These are phyloP conservation scores for Pelargonium citronellum DNA, from an alignment of 441 rosid species.

Conservation along the genomic window DNA sequence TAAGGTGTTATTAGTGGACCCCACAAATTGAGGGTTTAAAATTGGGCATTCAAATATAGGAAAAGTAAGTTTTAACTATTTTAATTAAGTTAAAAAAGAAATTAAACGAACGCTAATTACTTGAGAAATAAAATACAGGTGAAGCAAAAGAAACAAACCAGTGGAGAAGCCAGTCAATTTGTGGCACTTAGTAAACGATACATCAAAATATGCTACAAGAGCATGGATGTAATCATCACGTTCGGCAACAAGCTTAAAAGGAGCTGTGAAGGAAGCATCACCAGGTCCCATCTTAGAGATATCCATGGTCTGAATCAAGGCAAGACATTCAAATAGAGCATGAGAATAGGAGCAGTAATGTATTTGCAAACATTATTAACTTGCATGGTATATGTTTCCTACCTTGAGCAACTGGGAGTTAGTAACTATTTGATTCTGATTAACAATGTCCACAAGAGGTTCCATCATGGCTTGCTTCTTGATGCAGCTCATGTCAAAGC, in stretches of 20 bases:
- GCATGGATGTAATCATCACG: slow-evolving; percentile 96
- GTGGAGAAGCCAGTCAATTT: slow-evolving; percentile 93
- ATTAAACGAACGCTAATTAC: no score
- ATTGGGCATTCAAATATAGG: no score
- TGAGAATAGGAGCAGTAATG: not conserved
- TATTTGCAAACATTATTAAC: not conserved
- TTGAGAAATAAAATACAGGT: not conserved
- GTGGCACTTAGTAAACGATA: slow-evolving; percentile 88
- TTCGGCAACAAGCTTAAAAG: slow-evolving; percentile 88
- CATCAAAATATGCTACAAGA: slow-evolving; percentile 90
- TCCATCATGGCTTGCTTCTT: slow-evolving; percentile 95
- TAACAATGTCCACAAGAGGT: slow-evolving; percentile 93
- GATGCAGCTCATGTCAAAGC: slow-evolving; percentile 97
- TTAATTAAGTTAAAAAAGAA: no score
- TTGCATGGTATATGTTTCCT: slow-evolving; percentile 4
- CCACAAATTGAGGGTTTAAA: no score
- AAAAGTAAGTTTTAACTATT: no score
- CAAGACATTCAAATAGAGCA: not conserved
- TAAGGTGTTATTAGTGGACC: no score
- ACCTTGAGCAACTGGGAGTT: slow-evolving; percentile 82
- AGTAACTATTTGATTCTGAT: slow-evolving; percentile 85
- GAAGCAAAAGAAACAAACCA: slow-evolving; percentile 35
- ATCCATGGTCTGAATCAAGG: slow-evolving; percentile 70
- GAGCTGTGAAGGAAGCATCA: slow-evolving; percentile 92
- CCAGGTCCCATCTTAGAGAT: slow-evolving; percentile 87